Percentiles rank a stretch among this genome's conserved stretches.
Conservation (phyloP, 345 rosid species). For the Limnanthes douglasii region DNA sequence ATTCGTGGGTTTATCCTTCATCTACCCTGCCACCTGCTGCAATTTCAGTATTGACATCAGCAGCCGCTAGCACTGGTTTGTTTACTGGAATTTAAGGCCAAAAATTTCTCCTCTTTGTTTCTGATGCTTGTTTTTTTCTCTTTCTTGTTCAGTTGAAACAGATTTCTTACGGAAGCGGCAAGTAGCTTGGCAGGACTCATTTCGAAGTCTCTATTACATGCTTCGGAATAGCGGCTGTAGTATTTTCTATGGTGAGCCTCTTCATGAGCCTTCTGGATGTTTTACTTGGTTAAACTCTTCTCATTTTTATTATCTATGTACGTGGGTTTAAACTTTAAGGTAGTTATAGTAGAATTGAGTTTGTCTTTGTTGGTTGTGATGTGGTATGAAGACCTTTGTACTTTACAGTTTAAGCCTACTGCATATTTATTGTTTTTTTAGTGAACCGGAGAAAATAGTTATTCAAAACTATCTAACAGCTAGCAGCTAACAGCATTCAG, state of each 20-base stretch:
- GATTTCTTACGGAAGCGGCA: constrained; percentile 63
- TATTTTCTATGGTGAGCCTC: constrained; percentile 63
- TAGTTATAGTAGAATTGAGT: too few relatives aligned
- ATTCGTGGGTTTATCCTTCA: constrained; percentile 93
- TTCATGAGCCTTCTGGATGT: not conserved
- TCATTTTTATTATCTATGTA: not conserved
- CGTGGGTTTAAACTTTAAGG: too few relatives aligned
- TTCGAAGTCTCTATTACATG: constrained; percentile 75
- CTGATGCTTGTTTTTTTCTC: constrained; percentile 5
- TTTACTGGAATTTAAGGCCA: constrained; percentile 4
- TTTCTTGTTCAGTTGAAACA: constrained; percentile 28
- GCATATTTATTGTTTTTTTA: too few relatives aligned
- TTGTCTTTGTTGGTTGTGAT: too few relatives aligned
- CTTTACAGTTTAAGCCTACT: too few relatives aligned
- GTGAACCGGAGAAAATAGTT: too few relatives aligned
- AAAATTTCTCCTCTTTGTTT: constrained; percentile 4
- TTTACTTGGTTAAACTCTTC: not conserved
- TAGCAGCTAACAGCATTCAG: too few relatives aligned
- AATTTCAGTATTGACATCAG: constrained; percentile 38
- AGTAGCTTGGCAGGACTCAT: constrained; percentile 79
- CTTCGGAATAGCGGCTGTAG: constrained; percentile 56
- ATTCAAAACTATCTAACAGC: too few relatives aligned
- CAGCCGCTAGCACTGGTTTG: constrained; percentile 60
- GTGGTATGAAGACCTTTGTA: too few relatives aligned
- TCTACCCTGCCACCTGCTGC: constrained; percentile 65